Evolutionary conservation across 306 rosid species (phyloP).

Genomic region (Canavalia gladiata): DNA sequence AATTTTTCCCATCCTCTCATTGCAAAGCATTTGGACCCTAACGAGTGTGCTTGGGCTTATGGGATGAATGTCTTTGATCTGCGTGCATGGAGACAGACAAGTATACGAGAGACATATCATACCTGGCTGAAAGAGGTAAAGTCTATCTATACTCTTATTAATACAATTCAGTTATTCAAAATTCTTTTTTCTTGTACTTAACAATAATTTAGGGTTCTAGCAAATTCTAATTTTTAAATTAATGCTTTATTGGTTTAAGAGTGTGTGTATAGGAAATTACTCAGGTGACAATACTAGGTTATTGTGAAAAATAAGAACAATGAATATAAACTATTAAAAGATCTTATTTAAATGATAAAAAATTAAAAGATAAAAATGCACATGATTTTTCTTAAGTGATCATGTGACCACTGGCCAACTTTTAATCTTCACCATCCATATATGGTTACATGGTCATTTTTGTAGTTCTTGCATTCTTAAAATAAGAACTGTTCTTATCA

Average conservation of each 20-base stretch:
- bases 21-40: constrained; percentile 77
- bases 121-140: constrained; percentile 94
- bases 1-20: constrained; percentile 93
- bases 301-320: too few relatives aligned
- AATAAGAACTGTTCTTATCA: too few relatives aligned
- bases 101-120: constrained; percentile 85
- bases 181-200: background rate
- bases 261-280: too few relatives aligned
- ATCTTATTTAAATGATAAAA: too few relatives aligned
- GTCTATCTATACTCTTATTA: constrained; percentile 27
- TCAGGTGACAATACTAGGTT: too few relatives aligned
- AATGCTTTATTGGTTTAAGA: background rate
- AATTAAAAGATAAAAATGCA: too few relatives aligned
- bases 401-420: too few relatives aligned
- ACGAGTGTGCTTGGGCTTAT: constrained; percentile 99
- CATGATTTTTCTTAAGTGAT: too few relatives aligned
- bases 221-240: constrained; percentile 20
- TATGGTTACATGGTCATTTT: too few relatives aligned
- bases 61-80: constrained; percentile 98
- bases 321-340: too few relatives aligned
- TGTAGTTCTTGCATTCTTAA: too few relatives aligned
- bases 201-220: constrained; percentile 24
- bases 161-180: constrained; percentile 6
- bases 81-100: constrained; percentile 81
- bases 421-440: too few relatives aligned